These are phyloP conservation scores for Geotrichum ghanense DNA, from an alignment of 805 yeast species.

Conservation along the genomic window DNA sequence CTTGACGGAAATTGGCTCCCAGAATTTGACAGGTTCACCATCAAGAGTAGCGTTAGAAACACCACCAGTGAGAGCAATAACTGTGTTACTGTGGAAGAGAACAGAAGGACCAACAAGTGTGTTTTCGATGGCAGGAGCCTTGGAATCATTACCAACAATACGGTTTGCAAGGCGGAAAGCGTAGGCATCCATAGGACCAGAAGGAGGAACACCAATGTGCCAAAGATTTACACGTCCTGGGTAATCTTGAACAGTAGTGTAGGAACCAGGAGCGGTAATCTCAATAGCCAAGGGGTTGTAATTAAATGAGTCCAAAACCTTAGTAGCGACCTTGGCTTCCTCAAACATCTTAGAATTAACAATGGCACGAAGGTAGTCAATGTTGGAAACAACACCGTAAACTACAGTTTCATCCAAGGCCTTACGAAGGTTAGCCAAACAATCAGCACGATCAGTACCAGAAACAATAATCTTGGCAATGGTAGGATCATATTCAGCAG, in stretches of 20 bases:
- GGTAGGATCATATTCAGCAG: slow-evolving; percentile 95
- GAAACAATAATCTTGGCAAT: slow-evolving; percentile 93
- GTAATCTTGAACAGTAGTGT: slow-evolving; percentile 92
- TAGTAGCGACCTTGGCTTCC: slow-evolving; percentile 74
- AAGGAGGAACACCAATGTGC: slow-evolving; percentile 95
- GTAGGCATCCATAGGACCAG: slow-evolving; percentile 95
- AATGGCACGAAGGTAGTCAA: slow-evolving; percentile 79
- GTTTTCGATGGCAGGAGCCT: slow-evolving; percentile 83
- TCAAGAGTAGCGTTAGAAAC: slow-evolving; percentile 54
- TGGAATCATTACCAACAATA: slow-evolving; percentile 74
- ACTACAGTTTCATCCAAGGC: slow-evolving; percentile 83
- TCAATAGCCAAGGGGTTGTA: slow-evolving; percentile 81
- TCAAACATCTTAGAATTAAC: slow-evolving; percentile 78
- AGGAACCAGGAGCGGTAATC: slow-evolving; percentile 80
- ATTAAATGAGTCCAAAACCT: slow-evolving; percentile 69
- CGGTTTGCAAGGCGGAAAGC: slow-evolving; percentile 84
- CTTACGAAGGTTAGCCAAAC: slow-evolving; percentile 59
- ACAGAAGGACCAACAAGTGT: slow-evolving; percentile 83
- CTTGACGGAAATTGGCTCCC: slow-evolving; percentile 59
- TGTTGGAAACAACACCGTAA: slow-evolving; percentile 79
- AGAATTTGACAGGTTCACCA: slow-evolving; percentile 44
- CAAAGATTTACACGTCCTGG: slow-evolving; percentile 81
- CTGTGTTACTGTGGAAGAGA: slow-evolving; percentile 68
- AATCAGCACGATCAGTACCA: slow-evolving; percentile 81
- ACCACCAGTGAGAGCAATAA: slow-evolving; percentile 86